Base-by-base conservation (phyloP, 768 basidiomycete species). In the Podaxis sp. region DNA sequence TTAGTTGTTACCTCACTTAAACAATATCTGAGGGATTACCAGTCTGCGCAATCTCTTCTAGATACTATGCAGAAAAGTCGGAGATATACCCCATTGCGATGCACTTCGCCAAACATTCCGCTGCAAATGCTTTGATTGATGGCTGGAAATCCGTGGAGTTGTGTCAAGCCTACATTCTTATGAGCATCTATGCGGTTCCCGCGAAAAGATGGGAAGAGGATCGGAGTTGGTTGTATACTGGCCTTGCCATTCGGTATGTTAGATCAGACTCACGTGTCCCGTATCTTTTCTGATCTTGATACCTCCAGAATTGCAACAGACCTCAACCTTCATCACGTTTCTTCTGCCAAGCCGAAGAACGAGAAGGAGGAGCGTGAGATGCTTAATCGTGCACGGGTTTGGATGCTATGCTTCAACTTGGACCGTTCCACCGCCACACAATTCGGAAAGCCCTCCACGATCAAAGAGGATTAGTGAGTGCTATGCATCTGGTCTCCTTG, bases 341-440 rank as follows among this genome's bases (percentile, higher is more conserved):
- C 86, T 8, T 77, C 76, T 8, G 78, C 77, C 4, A 86, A 88
- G 67, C 83, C 87, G n/a, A 80, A 84, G 59, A 87, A 83, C 24
- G 92, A 94, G 73, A 85, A 81, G 40, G 86, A 90, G 65, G 90
- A 91, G 66, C 82, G 94, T 17, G 94, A 96, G 76, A 82, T 92
- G 38, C 75, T 95, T 68, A 96, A 97, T 72, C 86, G 90, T 63
- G 87, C 86, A 46, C 79, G 95, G n/a, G 87, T 89, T 30, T 97
- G 94, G 94, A 84, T 96, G 80, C 90, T 91, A 56, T 95, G 92
- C 72, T 95, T 89, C 76, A 92, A 93, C 70, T 73, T 96, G 62
- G 95, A 97, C 72, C 85, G 92, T 17, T 95, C 93, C 28, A 89
- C 90, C 2, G 88, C 92, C 2, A 94, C 90, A 2, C 90, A 95